Conservation (phyloP, 2,329 filamentous ascomycete genomes). For the Stagonosporopsis rhizophila region DNA sequence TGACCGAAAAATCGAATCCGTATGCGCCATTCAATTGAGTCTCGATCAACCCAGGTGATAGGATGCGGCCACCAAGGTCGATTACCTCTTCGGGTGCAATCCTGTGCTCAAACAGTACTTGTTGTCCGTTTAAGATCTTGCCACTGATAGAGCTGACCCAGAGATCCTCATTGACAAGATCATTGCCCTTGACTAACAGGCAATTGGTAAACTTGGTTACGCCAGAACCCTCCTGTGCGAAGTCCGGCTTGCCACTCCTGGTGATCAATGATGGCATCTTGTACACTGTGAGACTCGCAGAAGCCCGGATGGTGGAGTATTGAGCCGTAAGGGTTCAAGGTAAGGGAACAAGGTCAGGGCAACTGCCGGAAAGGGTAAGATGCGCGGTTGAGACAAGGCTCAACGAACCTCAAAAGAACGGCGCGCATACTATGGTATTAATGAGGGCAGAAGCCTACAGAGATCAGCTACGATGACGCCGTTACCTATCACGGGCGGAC, state of each 20-base stretch:
- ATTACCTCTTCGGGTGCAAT: constrained; percentile 75
- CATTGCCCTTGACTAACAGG: constrained; percentile 71
- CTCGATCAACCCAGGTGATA: constrained; percentile 88
- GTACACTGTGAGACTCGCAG: constrained; percentile 10
- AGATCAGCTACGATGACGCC: constrained; percentile 19
- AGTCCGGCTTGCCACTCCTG: constrained; percentile 1
- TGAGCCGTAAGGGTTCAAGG: constrained; percentile 12
- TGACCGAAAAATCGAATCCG: constrained; percentile 88
- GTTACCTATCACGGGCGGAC: constrained; percentile 24
- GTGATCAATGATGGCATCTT: constrained; percentile 9
- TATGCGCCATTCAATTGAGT: constrained; percentile 91
- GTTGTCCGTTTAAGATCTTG: constrained; percentile 76
- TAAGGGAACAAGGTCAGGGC: constrained; percentile 16
- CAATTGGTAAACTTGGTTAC: constrained; percentile 93
- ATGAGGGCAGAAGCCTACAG: constrained; percentile 24
- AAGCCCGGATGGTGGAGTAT: constrained; percentile 4
- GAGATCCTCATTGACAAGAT: constrained; percentile 78
- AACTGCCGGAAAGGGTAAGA: constrained; percentile 29
- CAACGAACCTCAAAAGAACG: constrained; percentile 29
- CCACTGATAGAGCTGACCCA: constrained; percentile 85
- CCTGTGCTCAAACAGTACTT: constrained; percentile 71
- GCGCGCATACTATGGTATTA: constrained; percentile 28
- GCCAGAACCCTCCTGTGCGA: constrained; percentile 37
- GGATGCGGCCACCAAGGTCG: constrained; percentile 81
- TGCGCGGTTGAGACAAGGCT: constrained; percentile 40